Evolutionary conservation across 2,329 filamentous ascomycete species (phyloP), one percentile per base, ranked within the genome.

Genomic region (Fusarium agapanthi): DNA sequence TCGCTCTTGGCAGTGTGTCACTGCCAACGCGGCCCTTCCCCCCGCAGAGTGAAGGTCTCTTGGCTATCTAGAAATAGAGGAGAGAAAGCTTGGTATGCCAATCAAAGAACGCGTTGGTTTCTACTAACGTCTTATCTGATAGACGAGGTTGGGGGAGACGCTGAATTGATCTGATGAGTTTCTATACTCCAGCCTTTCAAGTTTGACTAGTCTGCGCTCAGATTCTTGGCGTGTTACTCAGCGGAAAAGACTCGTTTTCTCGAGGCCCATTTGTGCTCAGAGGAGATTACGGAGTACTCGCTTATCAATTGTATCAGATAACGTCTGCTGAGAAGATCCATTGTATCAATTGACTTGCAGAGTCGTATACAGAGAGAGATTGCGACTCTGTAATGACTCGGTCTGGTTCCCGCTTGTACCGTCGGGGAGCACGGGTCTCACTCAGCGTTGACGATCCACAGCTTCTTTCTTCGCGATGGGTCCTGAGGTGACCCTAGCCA

Each of bases 1-100:
- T 55, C 26, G 9, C 15, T 57, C 54, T 57, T 58, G 55, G 55
- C 55, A 50, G 55, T 58, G 55, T 58, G 41, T 50, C 55, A 50
- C 32, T 34, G 30, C 15, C 24, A 28, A 28, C 55, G 32, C 55
- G 47, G 8, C 14, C 14, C 24, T 22, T 2, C 8, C 30, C 24
- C 50, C 35, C 26, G 24, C 50, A 40, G 15, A 18, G 4, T 11
- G 24, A 54, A 50, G 24, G 2, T n/a, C 11, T 22, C 40, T 58
- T n/a, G 30, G 24, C 37, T 8, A 20, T 22, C 40, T 58, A 5
- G 20, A 57, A 58, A 28, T 20, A 37, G 41, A 20, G n/a, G 55
- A 16, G 38, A 35, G 44, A 35, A 50, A 20, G 55, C 55, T 58
- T 58, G 55, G 55, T 58, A 18, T 58, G 48, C 41, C 40, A 57